Evolutionary conservation across 2,329 filamentous ascomycete genomes (phyloP), one percentile per base, ranked within the genome.

Genomic region (Xylariales sp.): DNA sequence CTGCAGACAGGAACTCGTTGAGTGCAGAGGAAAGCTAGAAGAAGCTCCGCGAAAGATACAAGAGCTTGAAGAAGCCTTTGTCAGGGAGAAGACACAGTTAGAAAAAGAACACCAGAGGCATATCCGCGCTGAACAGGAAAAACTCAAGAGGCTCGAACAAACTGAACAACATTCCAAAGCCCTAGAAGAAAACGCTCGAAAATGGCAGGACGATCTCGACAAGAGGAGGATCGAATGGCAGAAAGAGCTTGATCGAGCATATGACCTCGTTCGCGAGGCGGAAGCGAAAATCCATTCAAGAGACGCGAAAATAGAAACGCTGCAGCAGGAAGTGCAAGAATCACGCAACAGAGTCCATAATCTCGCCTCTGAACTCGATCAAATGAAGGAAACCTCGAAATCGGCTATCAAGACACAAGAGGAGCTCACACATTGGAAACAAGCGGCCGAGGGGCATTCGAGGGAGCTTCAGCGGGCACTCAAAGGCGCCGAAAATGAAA

Each of bases 101-200:
- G 41, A 58, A 43, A 50, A 58, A 36, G 49, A 59, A 28, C 39
- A 49, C 9, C 18, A 43, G 23, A 45, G 23, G 18, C 41, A 59
- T 34, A 23, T 54, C 39, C 8, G 5, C 0, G 28, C 3, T 5
- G 46, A 56, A 23, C 53, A 41, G 28, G 50, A 28, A 16, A 64
- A 53, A 30, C 5, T 46, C 6, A 43, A 56, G 30, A 59, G 14
- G 12, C n/a, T 52, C n/a, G 61, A 64, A 60, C 55, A 60, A n/a
- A 48, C 36, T 7, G 8, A 55, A 28, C 54, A 60, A 58, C 41
- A 55, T 18, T 36, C n/a, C 6, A 41, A 55, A 39, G 36, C 7
- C 8, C 32, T 64, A 16, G 41, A 55, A 54, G 52, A 57, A 9
- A 68, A 53, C 9, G 57, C 28, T 12, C 28, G 16, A 3, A 59